These are phyloP conservation scores for Scolecobasidium constrictum DNA, from an alignment of 2,329 filamentous ascomycete genomes.

Conservation along the genomic window DNA sequence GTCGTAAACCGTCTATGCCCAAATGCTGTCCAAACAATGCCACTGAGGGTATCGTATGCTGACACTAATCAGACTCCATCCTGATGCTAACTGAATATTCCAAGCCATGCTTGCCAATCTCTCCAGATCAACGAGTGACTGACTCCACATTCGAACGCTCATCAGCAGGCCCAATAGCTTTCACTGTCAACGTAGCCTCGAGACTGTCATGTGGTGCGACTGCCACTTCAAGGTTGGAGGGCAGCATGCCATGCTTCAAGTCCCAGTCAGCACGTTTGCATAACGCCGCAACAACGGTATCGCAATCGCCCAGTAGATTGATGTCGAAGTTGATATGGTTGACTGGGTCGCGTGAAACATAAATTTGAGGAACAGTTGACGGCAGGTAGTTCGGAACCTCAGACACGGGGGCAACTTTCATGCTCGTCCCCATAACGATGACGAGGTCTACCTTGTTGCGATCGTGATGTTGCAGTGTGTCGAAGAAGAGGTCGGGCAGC, in stretches of 20 bases:
- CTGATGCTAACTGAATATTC: no score
- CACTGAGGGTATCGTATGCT: no score
- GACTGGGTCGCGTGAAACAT: slow-evolving; percentile 76
- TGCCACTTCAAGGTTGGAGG: slow-evolving; percentile 50
- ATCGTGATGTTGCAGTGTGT: slow-evolving; percentile 72
- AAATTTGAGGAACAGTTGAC: slow-evolving; percentile 75
- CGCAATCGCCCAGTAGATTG: slow-evolving; percentile 90
- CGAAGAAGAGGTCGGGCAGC: slow-evolving; percentile 73
- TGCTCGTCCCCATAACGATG: slow-evolving; percentile 88
- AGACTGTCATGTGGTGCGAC: slow-evolving; percentile 27
- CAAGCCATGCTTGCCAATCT: no score
- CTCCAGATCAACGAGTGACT: no score
- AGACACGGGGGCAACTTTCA: slow-evolving; percentile 91
- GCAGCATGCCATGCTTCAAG: slow-evolving; percentile 72
- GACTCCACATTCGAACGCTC: no score
- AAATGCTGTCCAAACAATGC: no score
- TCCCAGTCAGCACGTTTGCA: slow-evolving; percentile 74
- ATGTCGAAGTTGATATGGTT: slow-evolving; percentile 92
- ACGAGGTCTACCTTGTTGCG: slow-evolving; percentile 74
- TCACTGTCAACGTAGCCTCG: slow-evolving; percentile 6
- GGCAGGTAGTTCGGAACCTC: slow-evolving; percentile 79
- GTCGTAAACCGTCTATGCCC: no score
- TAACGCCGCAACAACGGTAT: slow-evolving; percentile 79
- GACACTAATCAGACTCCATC: no score
- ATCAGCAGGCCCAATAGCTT: no score